These are phyloP conservation scores for Cenchrus americanus DNA, from an alignment of 176 grass and related monocot genomes.

Conservation along the genomic window DNA sequence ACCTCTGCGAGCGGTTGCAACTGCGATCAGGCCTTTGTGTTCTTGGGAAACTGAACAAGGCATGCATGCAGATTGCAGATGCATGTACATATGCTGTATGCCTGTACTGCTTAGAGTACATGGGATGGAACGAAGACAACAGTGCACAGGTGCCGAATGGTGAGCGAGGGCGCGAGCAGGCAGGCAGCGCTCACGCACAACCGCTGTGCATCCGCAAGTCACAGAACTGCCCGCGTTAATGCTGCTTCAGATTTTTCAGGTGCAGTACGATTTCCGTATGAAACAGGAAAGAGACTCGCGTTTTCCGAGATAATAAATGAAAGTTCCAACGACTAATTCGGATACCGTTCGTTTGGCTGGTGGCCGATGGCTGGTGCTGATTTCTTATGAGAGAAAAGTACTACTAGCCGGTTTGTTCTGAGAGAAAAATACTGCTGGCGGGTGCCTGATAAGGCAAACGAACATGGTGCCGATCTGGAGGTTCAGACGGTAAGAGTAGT, in stretches of 20 bases:
- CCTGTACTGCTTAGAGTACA: background rate
- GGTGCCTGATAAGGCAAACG: too few relatives aligned
- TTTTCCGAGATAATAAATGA: background rate
- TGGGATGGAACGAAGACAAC: background rate
- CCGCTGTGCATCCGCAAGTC: slow-evolving; percentile 16
- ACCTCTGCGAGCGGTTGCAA: background rate
- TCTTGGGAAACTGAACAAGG: background rate
- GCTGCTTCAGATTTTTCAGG: background rate
- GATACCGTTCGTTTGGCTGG: too few relatives aligned
- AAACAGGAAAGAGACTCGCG: background rate
- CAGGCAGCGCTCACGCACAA: background rate
- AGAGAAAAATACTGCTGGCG: too few relatives aligned
- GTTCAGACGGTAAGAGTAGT: too few relatives aligned
- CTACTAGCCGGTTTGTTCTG: too few relatives aligned
- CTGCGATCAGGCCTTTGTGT: background rate
- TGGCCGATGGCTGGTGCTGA: too few relatives aligned
- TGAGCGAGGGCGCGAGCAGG: background rate
- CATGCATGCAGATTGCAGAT: background rate
- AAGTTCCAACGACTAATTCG: background rate
- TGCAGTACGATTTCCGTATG: background rate
- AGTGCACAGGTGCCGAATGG: background rate
- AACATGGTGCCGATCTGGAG: too few relatives aligned
- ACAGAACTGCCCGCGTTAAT: slow-evolving; percentile 20
- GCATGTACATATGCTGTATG: background rate
- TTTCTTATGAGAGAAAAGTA: too few relatives aligned